These are phyloP conservation scores for Suillus subalutaceus DNA, from an alignment of 768 basidiomycete species.

Conservation along the genomic window DNA sequence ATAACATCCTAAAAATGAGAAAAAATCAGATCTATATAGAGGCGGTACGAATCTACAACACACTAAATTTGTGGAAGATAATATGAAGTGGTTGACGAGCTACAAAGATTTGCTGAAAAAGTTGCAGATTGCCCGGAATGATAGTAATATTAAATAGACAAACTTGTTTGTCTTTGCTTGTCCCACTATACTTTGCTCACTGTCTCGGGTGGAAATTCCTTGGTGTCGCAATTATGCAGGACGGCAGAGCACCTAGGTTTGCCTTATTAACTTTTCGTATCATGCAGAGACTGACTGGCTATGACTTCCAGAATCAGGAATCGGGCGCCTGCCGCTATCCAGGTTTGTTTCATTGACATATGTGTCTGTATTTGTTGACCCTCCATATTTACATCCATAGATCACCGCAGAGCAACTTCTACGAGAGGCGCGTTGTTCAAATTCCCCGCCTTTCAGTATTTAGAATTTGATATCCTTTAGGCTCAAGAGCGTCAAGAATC, in stretches of 20 bases:
- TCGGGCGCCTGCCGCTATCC: slow-evolving; percentile 90
- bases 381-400: slow-evolving; percentile 43
- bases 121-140: too few relatives aligned
- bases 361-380: neutral
- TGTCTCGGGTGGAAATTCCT: neutral
- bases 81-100: neutral
- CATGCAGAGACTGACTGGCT: slow-evolving; percentile 11
- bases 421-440: slow-evolving; percentile 66
- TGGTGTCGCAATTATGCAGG: slow-evolving; percentile 56
- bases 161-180: neutral
- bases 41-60: too few relatives aligned
- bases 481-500: slow-evolving; percentile 98
- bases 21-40: too few relatives aligned
- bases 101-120: neutral
- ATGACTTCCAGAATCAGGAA: slow-evolving; percentile 82
- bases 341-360: slow-evolving; percentile 50
- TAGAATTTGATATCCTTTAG: slow-evolving; percentile 37
- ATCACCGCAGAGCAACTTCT: slow-evolving; percentile 98
- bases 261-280: slow-evolving; percentile 11
- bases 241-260: slow-evolving; percentile 79
- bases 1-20: too few relatives aligned
- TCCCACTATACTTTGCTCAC: neutral
- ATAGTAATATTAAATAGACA: too few relatives aligned
- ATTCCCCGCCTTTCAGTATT: neutral
- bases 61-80: too few relatives aligned